A percentile compares a stretch with the other conserved stretches of the same genome.
These are phyloP conservation scores for Yarrowia keelungensis DNA, from an alignment of 805 yeast genomes.

Conservation along the genomic window DNA sequence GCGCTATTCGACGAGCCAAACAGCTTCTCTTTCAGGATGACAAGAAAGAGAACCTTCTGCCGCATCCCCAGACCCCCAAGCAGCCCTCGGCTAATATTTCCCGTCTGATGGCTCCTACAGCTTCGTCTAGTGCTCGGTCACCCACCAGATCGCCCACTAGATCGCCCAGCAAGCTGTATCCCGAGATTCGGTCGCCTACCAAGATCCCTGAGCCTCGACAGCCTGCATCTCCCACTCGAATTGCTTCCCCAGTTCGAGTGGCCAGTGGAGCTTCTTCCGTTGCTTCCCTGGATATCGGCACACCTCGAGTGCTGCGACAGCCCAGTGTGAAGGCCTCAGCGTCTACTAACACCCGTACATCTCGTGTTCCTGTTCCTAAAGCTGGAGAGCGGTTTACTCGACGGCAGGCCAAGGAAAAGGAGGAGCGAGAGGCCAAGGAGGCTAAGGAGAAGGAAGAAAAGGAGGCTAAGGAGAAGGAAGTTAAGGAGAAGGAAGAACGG, in stretches of 20 bases:
- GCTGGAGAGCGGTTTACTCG: constrained; percentile 28
- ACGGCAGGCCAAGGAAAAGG: constrained; percentile 14
- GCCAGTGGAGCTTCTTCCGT: constrained; percentile 13
- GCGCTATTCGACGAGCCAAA: constrained; percentile 24
- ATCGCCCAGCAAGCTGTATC: constrained; percentile 19
- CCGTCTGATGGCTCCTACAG: constrained; percentile 35
- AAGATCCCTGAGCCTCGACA: constrained; percentile 29
- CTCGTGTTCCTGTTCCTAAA: constrained; percentile 33
- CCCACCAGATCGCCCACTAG: background rate
- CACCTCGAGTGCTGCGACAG: constrained; percentile 14
- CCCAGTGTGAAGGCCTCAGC: constrained; percentile 16
- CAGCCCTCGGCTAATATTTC: constrained; percentile 7
- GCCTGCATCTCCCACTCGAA: constrained; percentile 33
- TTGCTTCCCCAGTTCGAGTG: constrained; percentile 18
- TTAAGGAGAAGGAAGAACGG: background rate
- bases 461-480: background rate
- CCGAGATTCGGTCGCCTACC: constrained; percentile 30
- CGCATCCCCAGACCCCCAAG: constrained; percentile 18
- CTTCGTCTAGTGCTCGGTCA: constrained; percentile 12
- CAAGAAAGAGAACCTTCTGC: constrained; percentile 15
- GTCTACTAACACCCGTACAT: background rate
- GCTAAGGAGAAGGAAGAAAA: background rate
- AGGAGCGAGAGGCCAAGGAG: constrained; percentile 1
- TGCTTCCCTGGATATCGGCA: background rate
- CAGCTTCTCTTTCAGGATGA: constrained; percentile 29